Base-by-base conservation (phyloP, 2,329 filamentous ascomycete species). In the Fusarium caatingaense region DNA sequence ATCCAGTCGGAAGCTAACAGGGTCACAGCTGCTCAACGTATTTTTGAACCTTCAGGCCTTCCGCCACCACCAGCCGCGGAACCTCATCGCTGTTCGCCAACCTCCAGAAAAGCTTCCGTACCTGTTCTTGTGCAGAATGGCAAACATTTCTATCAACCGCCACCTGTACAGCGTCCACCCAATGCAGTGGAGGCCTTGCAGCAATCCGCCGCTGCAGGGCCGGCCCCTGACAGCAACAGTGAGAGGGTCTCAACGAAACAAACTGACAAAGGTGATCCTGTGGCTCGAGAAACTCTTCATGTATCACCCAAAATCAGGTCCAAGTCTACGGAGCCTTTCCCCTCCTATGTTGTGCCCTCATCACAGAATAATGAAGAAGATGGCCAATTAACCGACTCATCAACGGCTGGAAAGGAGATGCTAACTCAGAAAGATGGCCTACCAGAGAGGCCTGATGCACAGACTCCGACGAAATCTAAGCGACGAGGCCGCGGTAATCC, bases 111-210 rank as follows among this genome's bases (percentile, higher is more conserved):
- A 25, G 61, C 57, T 10, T 44, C 63, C 3, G 60, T 67, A 10
- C 74, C 76, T 15, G 55, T 68, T 23, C 49, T 69, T 48, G 5
- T 73, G 1, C 34, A 70, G 9, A 54, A 72, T 9, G 76, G 75
- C 2, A 66, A 63, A 9, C 73, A 79, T 40, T 78, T 77, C 59
- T 78, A 72, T 41, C 63, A 72, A 5, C 69, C 69, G 5, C 53
- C 34, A n/a, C 10, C 28, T 16, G 20, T 9, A 18, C 23, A 46
- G 11, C 48, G 40, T 18, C 51, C 28, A 27, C 18, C 60, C 25
- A 66, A 75, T n/a, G 74, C 74, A 20, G 69, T 79, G 25, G 68
- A 74, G 40, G 72, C 73, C 21, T 60, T 79, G 32, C 72, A 75
- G 12, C 72, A 74, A 53, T 79, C 79, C 12, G 70, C 72, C 13